Evolutionary conservation across 106 monocot species (phyloP), one percentile per base, ranked within the genome.

Genomic region (Dendrobium officinale): DNA sequence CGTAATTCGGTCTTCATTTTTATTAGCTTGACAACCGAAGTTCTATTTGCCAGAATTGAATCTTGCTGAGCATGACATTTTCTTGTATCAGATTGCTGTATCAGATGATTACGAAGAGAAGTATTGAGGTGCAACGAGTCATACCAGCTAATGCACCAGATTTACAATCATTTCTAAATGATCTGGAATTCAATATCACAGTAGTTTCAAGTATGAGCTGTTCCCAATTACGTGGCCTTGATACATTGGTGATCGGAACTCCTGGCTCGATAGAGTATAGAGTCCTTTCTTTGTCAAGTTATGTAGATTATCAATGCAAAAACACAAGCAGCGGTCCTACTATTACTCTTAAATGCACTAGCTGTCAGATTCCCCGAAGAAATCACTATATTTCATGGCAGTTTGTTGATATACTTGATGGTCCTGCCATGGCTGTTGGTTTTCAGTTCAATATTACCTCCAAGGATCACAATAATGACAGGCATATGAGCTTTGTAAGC

Each of bases 171-270:
- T 97, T 97, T 80, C 79, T 85, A 75, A 97, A 97, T 82, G 97
- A 97, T 68, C 84, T 97, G 86, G 94, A 94, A 83, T 94, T 97
- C 72, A 92, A 97, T 81, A 88, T 97, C 66, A 94, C 97, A 54
- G 77, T 89, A 22, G 76, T 97, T 72, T 97, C 97, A 80, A 89
- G 92, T 84, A 97, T 94, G 97, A 90, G 81, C 51, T 97, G 97
- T 82, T 88, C 94, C 42, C 90, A 97, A 67, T 81, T 94, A 61
- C 85, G 88, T 42, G 86, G 87, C 11, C 94, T 87, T 84, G 74
- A 84, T 81, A 86, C 90, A 19, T 54, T 97, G 70, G 77, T 89
- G 54, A 83, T 86, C 68, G 97, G 92, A 9, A 91, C 61, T 79
- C 94, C 94, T 54, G 94, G 91, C 20, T 86, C 80, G 80, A 84